phyloP scores from a whole-genome alignment of 768 basidiomycete genomes.

The Lentinula guzmanii region DNA sequence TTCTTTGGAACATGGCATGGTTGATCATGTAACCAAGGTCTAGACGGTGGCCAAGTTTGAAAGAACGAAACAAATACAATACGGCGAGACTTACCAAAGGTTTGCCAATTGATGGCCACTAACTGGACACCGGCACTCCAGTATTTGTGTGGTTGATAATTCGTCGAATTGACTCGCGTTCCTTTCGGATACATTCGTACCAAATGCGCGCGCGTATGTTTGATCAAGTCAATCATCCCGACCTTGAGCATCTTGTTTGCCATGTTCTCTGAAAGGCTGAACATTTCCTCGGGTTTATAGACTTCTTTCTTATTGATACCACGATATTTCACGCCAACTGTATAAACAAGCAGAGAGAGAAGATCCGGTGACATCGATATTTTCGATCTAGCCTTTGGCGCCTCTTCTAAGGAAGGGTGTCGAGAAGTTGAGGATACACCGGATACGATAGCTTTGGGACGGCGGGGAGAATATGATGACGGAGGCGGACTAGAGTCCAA shows the following conservation, averaged over 20 bases:
- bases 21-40: constrained; percentile 92
- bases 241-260: constrained; percentile 72
- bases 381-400: constrained; percentile 42
- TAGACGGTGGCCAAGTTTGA: constrained; percentile 19
- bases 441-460: not conserved
- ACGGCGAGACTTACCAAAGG: constrained; percentile 57
- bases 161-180: constrained; percentile 72
- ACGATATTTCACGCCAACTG: constrained; percentile 90
- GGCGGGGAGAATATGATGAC: constrained; percentile 1
- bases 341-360: constrained; percentile 80
- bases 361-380: constrained; percentile 87
- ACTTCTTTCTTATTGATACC: constrained; percentile 82
- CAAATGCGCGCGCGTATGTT: constrained; percentile 80
- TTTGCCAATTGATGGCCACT: constrained; percentile 97
- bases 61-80: not conserved
- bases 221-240: constrained; percentile 63
- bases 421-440: not conserved
- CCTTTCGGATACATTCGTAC: constrained; percentile 87
- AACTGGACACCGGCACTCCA: constrained; percentile 89
- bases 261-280: constrained; percentile 85
- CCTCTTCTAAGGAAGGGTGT: not conserved
- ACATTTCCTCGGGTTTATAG: constrained; percentile 86
- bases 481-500: constrained; percentile 13
- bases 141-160: constrained; percentile 83
- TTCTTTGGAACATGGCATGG: constrained; percentile 91